Percentiles rank a stretch among this genome's conserved stretches.
Conservation (phyloP, 257 asterid species). For the Euphrasia confusa region DNA sequence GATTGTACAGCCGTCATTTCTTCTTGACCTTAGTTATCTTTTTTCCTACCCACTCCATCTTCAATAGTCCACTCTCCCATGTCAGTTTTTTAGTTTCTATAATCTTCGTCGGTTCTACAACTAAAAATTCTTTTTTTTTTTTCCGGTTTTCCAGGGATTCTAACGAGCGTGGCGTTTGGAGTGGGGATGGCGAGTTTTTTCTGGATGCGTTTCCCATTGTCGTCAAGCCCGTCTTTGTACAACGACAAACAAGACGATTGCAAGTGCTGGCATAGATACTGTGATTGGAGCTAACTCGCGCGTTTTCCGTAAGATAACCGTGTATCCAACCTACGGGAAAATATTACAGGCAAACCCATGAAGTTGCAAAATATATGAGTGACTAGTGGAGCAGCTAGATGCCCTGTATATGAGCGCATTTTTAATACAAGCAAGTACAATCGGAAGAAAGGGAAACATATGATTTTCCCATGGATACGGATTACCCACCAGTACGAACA, state of each 20-base stretch:
- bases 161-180: constrained; percentile 38
- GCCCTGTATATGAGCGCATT: constrained; percentile 46
- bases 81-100: background rate
- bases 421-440: constrained; percentile 13
- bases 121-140: background rate
- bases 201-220: constrained; percentile 62
- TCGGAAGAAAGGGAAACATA: no score
- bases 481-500: constrained; percentile 75
- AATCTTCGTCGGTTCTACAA: background rate
- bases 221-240: constrained; percentile 57
- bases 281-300: constrained; percentile 48
- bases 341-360: constrained; percentile 76
- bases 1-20: constrained; percentile 42
- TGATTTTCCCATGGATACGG: constrained; percentile 14
- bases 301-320: background rate
- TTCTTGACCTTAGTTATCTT: constrained; percentile 25
- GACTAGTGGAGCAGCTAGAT: constrained; percentile 69
- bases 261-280: constrained; percentile 79
- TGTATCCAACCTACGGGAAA: constrained; percentile 56
- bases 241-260: constrained; percentile 46
- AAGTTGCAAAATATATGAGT: constrained; percentile 92
- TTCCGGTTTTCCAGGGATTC: constrained; percentile 47
- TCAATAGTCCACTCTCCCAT: constrained; percentile 17
- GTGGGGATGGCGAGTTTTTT: constrained; percentile 59
- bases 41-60: constrained; percentile 1